A percentile compares a stretch with the other conserved stretches of the same genome.
Conservation (phyloP, 1,284 basidiomycete species). For the Laetiporus sulphureus region DNA sequence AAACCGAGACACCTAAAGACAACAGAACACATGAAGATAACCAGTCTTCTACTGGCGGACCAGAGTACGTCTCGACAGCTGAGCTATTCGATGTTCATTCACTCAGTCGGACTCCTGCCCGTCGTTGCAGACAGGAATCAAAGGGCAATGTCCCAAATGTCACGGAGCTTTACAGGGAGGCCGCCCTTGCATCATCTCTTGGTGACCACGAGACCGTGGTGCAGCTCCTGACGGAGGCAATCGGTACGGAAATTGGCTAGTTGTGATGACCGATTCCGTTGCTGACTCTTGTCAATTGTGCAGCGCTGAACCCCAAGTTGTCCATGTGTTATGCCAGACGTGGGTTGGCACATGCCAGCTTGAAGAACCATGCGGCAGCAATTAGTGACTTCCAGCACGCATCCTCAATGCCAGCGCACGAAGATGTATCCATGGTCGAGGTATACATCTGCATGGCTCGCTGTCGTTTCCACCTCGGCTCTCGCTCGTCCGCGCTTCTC, state of each 20-base stretch:
- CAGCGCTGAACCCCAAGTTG: slow-evolving; percentile 2
- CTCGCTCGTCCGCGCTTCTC: slow-evolving; percentile 8
- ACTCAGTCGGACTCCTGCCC: neutral
- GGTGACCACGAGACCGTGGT: neutral
- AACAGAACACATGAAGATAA: too few relatives aligned
- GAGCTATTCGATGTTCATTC: neutral
- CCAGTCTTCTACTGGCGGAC: too few relatives aligned
- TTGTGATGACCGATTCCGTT: neutral
- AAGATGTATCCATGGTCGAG: neutral
- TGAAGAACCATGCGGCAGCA: slow-evolving; percentile 5
- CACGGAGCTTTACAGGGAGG: neutral
- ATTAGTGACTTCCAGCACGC: slow-evolving; percentile 13
- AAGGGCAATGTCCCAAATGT: neutral
- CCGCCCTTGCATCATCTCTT: neutral
- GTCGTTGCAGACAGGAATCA: neutral
- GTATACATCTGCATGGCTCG: slow-evolving; percentile 9
- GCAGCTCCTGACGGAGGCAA: neutral
- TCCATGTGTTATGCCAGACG: slow-evolving; percentile 6
- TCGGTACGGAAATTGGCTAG: neutral
- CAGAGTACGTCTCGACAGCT: neutral
- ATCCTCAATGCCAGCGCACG: slow-evolving; percentile 1
- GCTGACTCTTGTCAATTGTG: neutral
- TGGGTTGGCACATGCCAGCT: slow-evolving; percentile 6
- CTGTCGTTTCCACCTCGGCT: slow-evolving; percentile 12
- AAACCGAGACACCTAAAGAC: too few relatives aligned